Percentiles rank a stretch among this genome's conserved stretches.
Conservation (phyloP, 2,329 filamentous ascomycete species). For the Proliferodiscus dingleyae region DNA sequence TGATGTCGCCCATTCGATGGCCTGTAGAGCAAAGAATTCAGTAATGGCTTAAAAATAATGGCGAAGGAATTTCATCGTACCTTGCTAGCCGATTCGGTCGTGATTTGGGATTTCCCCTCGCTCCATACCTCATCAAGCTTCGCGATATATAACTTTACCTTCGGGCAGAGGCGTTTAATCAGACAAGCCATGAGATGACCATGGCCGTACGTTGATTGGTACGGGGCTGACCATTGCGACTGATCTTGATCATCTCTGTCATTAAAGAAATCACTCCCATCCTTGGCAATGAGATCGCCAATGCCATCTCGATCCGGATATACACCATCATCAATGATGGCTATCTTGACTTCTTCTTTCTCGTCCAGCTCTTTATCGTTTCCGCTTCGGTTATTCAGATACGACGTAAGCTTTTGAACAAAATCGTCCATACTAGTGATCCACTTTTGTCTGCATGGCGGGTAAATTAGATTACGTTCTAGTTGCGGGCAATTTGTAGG, state of each 20-base stretch:
- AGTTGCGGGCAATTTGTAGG: too few species aligned
- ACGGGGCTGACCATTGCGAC: too few species aligned
- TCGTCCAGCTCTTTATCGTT: slow-evolving; percentile 20
- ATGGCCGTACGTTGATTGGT: too few species aligned
- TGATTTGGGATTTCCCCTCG: too few species aligned
- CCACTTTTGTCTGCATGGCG: slow-evolving; percentile 14
- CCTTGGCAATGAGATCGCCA: slow-evolving; percentile 22
- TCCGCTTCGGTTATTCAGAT: too few species aligned
- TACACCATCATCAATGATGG: slow-evolving; percentile 38
- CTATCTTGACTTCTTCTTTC: slow-evolving; percentile 32
- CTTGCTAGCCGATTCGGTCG: too few species aligned
- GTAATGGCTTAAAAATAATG: too few species aligned
- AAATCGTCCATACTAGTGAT: slow-evolving; percentile 20
- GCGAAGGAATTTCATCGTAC: too few species aligned
- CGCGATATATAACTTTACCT: slow-evolving; percentile 20
- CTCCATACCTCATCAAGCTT: slow-evolving; percentile 24
- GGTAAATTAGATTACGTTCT: neutral
- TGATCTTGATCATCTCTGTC: too few species aligned
- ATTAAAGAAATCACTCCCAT: too few species aligned
- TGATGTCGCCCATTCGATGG: slow-evolving; percentile 29
- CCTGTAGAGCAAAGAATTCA: too few species aligned
- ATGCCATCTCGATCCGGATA: slow-evolving; percentile 27
- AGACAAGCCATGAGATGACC: slow-evolving; percentile 30
- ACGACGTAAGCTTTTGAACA: too few species aligned
- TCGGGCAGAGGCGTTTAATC: slow-evolving; percentile 27